phyloP scores from a whole-genome alignment of 1,284 basidiomycete species.

The Baeospora myosura region DNA sequence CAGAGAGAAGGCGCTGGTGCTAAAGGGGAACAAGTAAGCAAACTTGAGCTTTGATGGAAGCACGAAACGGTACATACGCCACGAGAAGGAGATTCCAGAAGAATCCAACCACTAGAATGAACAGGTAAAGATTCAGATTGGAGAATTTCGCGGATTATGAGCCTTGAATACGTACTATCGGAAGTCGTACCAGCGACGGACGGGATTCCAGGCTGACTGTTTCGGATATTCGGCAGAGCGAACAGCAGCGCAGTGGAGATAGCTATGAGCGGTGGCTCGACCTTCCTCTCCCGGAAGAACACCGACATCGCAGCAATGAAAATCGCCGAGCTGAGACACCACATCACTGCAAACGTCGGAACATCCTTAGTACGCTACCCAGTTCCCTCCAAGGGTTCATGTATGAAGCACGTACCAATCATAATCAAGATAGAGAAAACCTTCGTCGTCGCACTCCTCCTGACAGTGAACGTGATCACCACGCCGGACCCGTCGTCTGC shows the following conservation, averaged over 20 bases:
- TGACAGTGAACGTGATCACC: neutral
- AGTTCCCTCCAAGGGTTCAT: neutral
- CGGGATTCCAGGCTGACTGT: slow-evolving; percentile 10
- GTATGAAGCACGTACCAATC: neutral
- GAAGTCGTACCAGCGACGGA: slow-evolving; percentile 6
- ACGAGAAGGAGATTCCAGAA: neutral
- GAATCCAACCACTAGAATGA: neutral
- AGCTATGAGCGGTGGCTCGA: slow-evolving; percentile 7
- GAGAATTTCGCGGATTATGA: too few species aligned
- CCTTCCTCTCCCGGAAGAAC: slow-evolving; percentile 5
- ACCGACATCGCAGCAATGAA: slow-evolving; percentile 10
- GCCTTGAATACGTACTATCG: slow-evolving; percentile 8
- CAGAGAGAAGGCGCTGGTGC: slow-evolving; percentile 1
- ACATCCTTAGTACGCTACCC: neutral
- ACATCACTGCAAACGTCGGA: slow-evolving; percentile 10
- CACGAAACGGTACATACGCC: neutral
- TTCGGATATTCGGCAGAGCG: slow-evolving; percentile 9
- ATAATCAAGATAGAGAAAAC: neutral
- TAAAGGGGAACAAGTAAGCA: neutral
- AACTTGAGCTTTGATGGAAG: neutral
- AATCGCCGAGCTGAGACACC: slow-evolving; percentile 7
- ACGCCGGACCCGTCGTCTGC: neutral
- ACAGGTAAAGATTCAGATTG: neutral
- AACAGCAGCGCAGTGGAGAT: slow-evolving; percentile 9
- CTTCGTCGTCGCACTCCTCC: neutral